Percentiles rank a stretch among this genome's conserved stretches.
These are phyloP conservation scores for Xylaria sp. DNA, from an alignment of 2,329 filamentous ascomycete genomes.

Conservation along the genomic window DNA sequence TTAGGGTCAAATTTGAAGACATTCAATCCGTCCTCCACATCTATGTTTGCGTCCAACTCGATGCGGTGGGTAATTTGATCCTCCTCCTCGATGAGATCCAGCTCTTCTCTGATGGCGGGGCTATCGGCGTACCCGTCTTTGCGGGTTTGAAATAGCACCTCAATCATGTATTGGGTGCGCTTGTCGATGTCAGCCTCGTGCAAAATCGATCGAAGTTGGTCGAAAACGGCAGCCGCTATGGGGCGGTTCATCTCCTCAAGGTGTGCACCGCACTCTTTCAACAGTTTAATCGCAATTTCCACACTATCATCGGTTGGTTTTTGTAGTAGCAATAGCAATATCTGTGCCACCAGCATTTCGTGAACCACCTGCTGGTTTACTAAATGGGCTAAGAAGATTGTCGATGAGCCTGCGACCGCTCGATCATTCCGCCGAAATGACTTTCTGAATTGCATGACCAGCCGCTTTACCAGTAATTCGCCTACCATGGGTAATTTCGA, in stretches of 20 bases:
- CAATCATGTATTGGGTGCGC: constrained; percentile 98
- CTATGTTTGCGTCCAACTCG: constrained; percentile 83
- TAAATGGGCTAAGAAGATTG: constrained; percentile 93
- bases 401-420: constrained; percentile 90
- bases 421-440: constrained; percentile 97
- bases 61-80: constrained; percentile 95
- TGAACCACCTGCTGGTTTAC: constrained; percentile 97
- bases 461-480: constrained; percentile 84
- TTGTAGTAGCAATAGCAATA: constrained; percentile 88
- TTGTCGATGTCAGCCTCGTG: constrained; percentile 98
- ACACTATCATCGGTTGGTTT: constrained; percentile 98
- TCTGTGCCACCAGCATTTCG: constrained; percentile 92
- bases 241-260: constrained; percentile 93
- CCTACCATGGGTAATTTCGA: constrained; percentile 96
- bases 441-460: constrained; percentile 94
- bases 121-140: constrained; percentile 98
- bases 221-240: constrained; percentile 90
- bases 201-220: constrained; percentile 93
- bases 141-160: constrained; percentile 94
- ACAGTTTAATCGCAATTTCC: constrained; percentile 95
- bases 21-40: constrained; percentile 88
- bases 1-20: constrained; percentile 94
- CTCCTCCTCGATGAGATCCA: constrained; percentile 96
- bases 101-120: constrained; percentile 86
- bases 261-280: constrained; percentile 91